Conservation (phyloP, 208 protist genomes). For the Endotrypanum monterogeii region DNA sequence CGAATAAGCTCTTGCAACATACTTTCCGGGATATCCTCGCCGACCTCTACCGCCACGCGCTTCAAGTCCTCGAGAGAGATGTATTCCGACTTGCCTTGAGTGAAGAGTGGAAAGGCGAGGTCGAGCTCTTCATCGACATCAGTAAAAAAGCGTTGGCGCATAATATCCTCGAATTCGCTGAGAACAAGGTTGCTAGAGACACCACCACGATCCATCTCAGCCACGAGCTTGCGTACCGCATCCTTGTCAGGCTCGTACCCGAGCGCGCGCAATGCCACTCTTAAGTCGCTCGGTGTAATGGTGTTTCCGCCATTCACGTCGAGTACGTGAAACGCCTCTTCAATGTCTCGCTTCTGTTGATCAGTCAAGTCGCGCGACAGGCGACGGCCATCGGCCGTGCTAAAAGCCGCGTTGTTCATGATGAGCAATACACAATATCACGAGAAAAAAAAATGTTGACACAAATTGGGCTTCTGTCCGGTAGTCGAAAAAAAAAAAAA, state of each 20-base stretch:
- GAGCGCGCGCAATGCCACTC: slow-evolving; percentile 93
- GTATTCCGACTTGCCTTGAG: slow-evolving; percentile 92
- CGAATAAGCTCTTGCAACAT: slow-evolving; percentile 96
- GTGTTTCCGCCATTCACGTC: slow-evolving; percentile 94
- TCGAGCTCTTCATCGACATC: slow-evolving; percentile 92
- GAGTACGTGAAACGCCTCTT: slow-evolving; percentile 96
- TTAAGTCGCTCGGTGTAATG: slow-evolving; percentile 94
- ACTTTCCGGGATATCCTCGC: slow-evolving; percentile 96
- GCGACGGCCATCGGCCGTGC: slow-evolving; percentile 49
- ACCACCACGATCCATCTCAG: slow-evolving; percentile 91
- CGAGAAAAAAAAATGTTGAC: background rate
- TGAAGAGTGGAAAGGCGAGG: slow-evolving; percentile 96
- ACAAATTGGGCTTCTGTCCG: background rate
- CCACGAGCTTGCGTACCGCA: slow-evolving; percentile 88
- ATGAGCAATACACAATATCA: background rate
- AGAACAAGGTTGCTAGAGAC: slow-evolving; percentile 91
- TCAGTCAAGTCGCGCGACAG: slow-evolving; percentile 83
- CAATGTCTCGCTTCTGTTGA: slow-evolving; percentile 91
- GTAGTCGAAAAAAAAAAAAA: background rate
- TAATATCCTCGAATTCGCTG: slow-evolving; percentile 91
- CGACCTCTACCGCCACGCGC: slow-evolving; percentile 92
- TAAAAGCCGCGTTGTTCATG: slow-evolving; percentile 65
- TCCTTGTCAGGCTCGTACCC: slow-evolving; percentile 96
- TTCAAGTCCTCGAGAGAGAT: slow-evolving; percentile 97
- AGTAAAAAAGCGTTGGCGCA: slow-evolving; percentile 89